These are phyloP conservation scores for Aureobasidium sp. DNA, from an alignment of 2,329 filamentous ascomycete species.

Conservation along the genomic window DNA sequence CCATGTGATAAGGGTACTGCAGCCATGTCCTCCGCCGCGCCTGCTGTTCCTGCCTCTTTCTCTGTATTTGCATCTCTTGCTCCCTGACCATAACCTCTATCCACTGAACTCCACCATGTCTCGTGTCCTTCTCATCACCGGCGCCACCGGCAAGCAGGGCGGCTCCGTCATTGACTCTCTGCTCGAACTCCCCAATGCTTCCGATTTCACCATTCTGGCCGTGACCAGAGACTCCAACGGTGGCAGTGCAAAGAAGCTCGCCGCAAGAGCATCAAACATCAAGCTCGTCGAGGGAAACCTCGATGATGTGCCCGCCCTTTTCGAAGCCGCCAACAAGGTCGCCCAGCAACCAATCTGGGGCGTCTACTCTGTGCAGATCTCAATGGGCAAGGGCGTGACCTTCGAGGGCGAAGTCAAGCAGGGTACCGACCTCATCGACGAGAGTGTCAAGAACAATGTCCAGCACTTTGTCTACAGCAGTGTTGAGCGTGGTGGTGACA, in stretches of 20 bases:
- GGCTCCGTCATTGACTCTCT: constrained; percentile 34
- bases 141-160: constrained; percentile 40
- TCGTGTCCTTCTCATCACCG: constrained; percentile 36
- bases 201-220: constrained; percentile 44
- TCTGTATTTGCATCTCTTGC: background rate
- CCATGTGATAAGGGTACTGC: background rate
- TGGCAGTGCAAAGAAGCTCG: constrained; percentile 39
- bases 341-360: constrained; percentile 28
- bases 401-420: constrained; percentile 44
- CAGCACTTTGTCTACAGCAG: constrained; percentile 56
- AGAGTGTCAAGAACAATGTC: constrained; percentile 45
- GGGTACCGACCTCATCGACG: constrained; percentile 52
- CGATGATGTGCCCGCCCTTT: constrained; percentile 41
- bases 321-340: constrained; percentile 33
- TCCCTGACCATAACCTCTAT: background rate
- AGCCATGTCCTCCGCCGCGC: background rate
- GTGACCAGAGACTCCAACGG: constrained; percentile 46
- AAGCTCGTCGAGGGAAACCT: constrained; percentile 48
- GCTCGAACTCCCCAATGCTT: constrained; percentile 18
- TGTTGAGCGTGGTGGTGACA: constrained; percentile 53
- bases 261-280: constrained; percentile 34
- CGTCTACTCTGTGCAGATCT: constrained; percentile 54
- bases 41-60: background rate
- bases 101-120: constrained; percentile 18
- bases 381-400: constrained; percentile 34